Evolutionary conservation across 2,329 filamentous ascomycete genomes (phyloP).

Genomic region (Hymenoscyphus scutula): DNA sequence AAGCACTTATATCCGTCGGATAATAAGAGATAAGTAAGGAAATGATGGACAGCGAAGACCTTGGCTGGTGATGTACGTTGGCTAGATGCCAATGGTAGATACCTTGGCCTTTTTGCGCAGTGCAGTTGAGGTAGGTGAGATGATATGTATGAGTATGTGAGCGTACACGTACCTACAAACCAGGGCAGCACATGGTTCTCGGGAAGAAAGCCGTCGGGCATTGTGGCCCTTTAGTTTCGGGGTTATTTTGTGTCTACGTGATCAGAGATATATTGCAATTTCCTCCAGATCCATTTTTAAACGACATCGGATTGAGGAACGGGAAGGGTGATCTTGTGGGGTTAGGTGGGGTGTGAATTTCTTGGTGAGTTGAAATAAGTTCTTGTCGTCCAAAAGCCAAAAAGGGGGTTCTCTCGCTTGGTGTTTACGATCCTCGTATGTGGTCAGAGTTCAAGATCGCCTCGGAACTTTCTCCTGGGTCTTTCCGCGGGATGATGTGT

Average conservation of each 20-base stretch:
- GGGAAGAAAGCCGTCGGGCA: background rate
- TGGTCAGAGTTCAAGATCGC: background rate
- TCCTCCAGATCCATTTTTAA: background rate
- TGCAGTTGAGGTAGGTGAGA: background rate
- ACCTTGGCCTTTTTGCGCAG: slow-evolving; percentile 4
- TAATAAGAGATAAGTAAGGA: background rate
- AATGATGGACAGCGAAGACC: background rate
- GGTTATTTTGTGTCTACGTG: background rate
- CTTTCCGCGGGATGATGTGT: background rate
- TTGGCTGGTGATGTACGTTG: background rate
- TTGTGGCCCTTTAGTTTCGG: background rate
- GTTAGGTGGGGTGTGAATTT: too few relatives aligned
- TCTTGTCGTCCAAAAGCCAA: background rate
- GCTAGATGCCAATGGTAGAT: background rate
- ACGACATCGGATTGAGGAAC: too few relatives aligned
- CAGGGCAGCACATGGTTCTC: background rate
- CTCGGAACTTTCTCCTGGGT: background rate
- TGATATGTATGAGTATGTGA: background rate
- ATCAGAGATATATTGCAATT: background rate
- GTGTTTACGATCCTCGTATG: background rate
- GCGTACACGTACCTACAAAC: background rate
- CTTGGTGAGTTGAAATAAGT: background rate
- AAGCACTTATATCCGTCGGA: background rate
- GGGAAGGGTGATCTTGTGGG: too few relatives aligned
- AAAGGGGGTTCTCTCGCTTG: background rate